Evolutionary conservation across 257 asterid species (phyloP).

Genomic region (Fraxinus quadrangulata): DNA sequence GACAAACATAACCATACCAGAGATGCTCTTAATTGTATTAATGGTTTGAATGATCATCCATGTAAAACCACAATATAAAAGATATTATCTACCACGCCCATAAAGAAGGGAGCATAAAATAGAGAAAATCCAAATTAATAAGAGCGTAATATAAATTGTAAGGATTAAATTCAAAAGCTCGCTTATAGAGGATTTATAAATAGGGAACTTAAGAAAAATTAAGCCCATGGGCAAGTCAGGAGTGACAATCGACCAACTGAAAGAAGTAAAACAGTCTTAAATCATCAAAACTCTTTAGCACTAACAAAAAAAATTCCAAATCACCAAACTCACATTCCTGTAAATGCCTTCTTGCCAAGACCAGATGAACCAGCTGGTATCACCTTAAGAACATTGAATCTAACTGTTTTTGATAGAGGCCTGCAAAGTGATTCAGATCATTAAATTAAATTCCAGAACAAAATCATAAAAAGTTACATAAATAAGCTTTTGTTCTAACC

Average conservation of each 20-base stretch:
- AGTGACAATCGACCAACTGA: not conserved
- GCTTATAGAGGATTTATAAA: not conserved
- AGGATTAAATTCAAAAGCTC: not conserved
- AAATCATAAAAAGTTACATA: not conserved
- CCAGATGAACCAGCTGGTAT: constrained; percentile 63
- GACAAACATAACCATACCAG: too few species aligned
- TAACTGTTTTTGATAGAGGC: constrained; percentile 67
- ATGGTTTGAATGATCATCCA: too few species aligned
- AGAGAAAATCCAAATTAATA: too few species aligned
- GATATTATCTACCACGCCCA: too few species aligned
- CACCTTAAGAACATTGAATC: constrained; percentile 69
- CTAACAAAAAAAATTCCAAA: not conserved
- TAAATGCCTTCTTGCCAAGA: constrained; percentile 62
- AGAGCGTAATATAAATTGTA: not conserved
- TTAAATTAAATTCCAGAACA: not conserved
- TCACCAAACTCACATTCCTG: constrained; percentile 42
- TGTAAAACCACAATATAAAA: too few species aligned
- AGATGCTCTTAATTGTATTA: too few species aligned
- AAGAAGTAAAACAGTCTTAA: constrained; percentile 13
- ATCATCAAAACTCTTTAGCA: constrained; percentile 1
- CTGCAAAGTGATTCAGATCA: constrained; percentile 22
- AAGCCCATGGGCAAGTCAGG: not conserved
- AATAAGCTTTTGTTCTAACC: constrained; percentile 27
- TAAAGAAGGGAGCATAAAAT: too few species aligned
- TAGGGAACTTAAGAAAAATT: not conserved